A percentile compares a stretch with the other conserved stretches of the same genome.
Evolutionary conservation across 2,329 filamentous ascomycete genomes (phyloP).

Genomic region (Zymoseptoria brevis): DNA sequence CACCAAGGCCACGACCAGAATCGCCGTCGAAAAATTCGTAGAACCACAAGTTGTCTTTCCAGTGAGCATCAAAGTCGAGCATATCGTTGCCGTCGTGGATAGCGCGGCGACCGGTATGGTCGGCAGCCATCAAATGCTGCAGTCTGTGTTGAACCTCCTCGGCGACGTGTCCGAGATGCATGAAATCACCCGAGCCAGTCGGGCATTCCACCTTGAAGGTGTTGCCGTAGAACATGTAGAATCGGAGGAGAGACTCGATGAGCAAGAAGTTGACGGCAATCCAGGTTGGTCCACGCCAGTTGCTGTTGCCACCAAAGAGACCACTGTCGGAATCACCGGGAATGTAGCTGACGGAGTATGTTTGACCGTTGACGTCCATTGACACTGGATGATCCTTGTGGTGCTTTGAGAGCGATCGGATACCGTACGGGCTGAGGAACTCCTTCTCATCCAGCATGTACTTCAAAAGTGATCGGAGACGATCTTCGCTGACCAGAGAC

Average conservation of each 20-base stretch:
- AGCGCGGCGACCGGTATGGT: conserved; percentile 77
- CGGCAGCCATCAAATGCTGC: conserved; percentile 80
- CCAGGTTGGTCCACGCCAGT: conserved; percentile 94
- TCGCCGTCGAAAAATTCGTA: conserved; percentile 97
- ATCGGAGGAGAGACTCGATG: conserved; percentile 87
- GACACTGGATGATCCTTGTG: conserved; percentile 85
- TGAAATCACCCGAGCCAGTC: conserved; percentile 83
- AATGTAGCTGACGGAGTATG: conserved; percentile 80
- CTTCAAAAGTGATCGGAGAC: conserved; percentile 79
- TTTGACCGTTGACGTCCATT: conserved; percentile 92
- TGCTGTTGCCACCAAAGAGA: conserved; percentile 93
- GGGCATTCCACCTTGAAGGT: conserved; percentile 87
- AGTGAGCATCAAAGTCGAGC: conserved; percentile 84
- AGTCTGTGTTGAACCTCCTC: conserved; percentile 92
- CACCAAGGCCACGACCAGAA: conserved; percentile 77
- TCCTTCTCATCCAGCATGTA: conserved; percentile 92
- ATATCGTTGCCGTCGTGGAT: conserved; percentile 79
- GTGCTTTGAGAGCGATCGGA: conserved; percentile 83
- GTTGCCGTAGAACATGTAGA: conserved; percentile 92
- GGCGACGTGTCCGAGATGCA: conserved; percentile 91
- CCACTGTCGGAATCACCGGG: conserved; percentile 94
- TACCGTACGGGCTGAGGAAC: conserved; percentile 83
- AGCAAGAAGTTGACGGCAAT: conserved; percentile 91
- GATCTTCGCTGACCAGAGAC: conserved; percentile 84
- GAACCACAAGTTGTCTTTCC: conserved; percentile 93